Percentiles rank a stretch among this genome's conserved stretches.
Conservation (phyloP, 805 yeast genomes). For the Metschnikowia similis region DNA sequence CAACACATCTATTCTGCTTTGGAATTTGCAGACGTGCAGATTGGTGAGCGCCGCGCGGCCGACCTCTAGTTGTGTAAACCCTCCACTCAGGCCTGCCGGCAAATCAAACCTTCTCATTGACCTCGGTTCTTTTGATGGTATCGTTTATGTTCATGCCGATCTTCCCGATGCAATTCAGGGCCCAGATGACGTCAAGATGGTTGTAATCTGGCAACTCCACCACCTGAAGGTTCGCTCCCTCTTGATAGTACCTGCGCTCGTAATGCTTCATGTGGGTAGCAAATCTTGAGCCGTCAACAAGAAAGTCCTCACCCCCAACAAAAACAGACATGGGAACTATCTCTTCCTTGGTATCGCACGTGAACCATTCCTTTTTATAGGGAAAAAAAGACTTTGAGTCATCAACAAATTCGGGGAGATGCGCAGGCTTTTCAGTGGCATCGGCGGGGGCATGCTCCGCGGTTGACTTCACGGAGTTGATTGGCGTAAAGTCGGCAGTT, state of each 20-base stretch:
- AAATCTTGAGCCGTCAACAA: constrained; percentile 73
- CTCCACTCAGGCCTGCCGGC: neutral
- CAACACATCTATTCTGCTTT: constrained; percentile 10
- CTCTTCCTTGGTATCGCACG: constrained; percentile 21
- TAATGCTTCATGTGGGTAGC: constrained; percentile 56
- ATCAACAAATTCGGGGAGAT: constrained; percentile 36
- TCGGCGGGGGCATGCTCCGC: constrained; percentile 11
- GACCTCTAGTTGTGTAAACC: neutral
- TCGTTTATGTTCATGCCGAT: constrained; percentile 47
- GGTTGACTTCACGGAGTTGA: constrained; percentile 10
- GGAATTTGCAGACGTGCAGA: constrained; percentile 11
- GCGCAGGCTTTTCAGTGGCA: neutral
- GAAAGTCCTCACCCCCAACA: constrained; percentile 66
- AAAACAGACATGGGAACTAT: constrained; percentile 60
- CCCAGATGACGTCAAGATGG: constrained; percentile 93
- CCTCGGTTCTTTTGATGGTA: constrained; percentile 4
- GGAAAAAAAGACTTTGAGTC: constrained; percentile 51
- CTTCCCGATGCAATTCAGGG: constrained; percentile 63
- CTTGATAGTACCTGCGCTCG: constrained; percentile 46
- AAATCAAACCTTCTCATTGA: neutral
- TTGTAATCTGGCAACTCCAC: constrained; percentile 59
- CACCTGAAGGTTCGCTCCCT: constrained; percentile 33
- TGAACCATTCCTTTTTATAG: constrained; percentile 52
- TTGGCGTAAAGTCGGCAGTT: constrained; percentile 24
- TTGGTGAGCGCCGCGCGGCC: neutral